These are phyloP conservation scores for Protomyces inundatus DNA, from an alignment of 1,139 yeast species.

Conservation along the genomic window DNA sequence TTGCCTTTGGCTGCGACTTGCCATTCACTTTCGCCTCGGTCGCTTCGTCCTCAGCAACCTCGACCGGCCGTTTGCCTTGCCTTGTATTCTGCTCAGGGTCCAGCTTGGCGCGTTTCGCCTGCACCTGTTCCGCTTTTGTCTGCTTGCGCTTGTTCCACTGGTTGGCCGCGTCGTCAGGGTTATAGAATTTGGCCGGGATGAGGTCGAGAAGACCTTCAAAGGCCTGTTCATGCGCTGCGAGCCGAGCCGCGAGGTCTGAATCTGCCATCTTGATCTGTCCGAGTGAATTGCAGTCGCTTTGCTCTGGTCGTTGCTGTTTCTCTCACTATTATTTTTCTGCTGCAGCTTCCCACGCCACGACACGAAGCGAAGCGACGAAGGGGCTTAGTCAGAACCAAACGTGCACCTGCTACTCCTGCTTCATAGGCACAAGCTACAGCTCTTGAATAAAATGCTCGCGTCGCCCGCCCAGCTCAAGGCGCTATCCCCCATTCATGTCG, in stretches of 20 bases:
- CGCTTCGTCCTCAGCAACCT: not conserved
- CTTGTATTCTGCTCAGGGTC: constrained; percentile 52
- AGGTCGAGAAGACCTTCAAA: constrained; percentile 84
- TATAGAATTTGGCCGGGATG: constrained; percentile 90
- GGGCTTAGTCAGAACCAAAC: too few species aligned
- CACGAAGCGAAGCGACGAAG: too few species aligned
- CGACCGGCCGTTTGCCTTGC: not conserved
- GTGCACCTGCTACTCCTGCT: too few species aligned
- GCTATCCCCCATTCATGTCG: constrained; percentile 32
- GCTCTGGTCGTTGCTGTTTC: too few species aligned
- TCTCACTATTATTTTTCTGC: too few species aligned
- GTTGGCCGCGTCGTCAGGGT: constrained; percentile 56
- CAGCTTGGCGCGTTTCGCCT: constrained; percentile 62
- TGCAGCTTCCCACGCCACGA: too few species aligned
- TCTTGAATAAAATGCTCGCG: not conserved
- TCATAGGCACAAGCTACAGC: too few species aligned
- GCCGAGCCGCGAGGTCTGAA: constrained; percentile 39
- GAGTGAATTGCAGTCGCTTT: too few species aligned
- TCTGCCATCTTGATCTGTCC: not conserved
- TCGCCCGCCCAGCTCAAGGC: constrained; percentile 11
- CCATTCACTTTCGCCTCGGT: not conserved
- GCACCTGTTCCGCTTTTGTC: constrained; percentile 57
- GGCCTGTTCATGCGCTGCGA: constrained; percentile 77
- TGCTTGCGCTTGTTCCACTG: constrained; percentile 82
- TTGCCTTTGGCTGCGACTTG: not conserved